Evolutionary conservation across 805 yeast genomes (phyloP).

Genomic region (Naumovozyma baii): DNA sequence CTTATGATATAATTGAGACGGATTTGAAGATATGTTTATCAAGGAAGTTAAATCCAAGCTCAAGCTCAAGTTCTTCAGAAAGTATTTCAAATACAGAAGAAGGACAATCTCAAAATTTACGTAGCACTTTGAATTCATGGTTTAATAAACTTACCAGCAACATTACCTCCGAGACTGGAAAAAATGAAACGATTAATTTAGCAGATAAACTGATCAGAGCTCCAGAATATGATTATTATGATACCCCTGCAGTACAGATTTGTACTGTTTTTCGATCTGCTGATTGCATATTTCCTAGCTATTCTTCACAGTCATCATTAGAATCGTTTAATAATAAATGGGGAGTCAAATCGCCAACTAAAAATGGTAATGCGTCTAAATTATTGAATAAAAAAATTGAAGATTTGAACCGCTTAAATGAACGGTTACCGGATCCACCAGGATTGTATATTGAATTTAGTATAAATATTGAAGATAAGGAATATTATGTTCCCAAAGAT

Average conservation of each 20-base stretch:
- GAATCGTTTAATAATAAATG: background rate
- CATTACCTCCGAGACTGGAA: background rate
- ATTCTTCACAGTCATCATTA: background rate
- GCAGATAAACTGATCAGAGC: background rate
- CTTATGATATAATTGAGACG: constrained; percentile 22
- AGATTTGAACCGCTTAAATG: background rate
- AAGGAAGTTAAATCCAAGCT: background rate
- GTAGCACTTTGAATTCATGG: constrained; percentile 1
- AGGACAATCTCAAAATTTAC: constrained; percentile 1
- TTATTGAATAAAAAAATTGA: background rate
- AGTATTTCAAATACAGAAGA: constrained; percentile 7
- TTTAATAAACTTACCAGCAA: background rate
- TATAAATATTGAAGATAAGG: too few relatives aligned
- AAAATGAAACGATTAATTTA: too few relatives aligned
- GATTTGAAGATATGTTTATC: background rate
- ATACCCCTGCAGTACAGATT: background rate
- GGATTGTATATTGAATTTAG: background rate
- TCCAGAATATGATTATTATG: background rate
- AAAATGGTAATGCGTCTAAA: background rate
- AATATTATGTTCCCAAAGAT: too few relatives aligned
- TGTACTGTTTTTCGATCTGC: background rate
- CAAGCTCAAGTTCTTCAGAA: background rate
- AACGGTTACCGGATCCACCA: background rate
- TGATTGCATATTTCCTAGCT: background rate
- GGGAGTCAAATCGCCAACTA: background rate